Evolutionary conservation across 257 asterid genomes (phyloP).

Genomic region (Ajuga chamaepitys): DNA sequence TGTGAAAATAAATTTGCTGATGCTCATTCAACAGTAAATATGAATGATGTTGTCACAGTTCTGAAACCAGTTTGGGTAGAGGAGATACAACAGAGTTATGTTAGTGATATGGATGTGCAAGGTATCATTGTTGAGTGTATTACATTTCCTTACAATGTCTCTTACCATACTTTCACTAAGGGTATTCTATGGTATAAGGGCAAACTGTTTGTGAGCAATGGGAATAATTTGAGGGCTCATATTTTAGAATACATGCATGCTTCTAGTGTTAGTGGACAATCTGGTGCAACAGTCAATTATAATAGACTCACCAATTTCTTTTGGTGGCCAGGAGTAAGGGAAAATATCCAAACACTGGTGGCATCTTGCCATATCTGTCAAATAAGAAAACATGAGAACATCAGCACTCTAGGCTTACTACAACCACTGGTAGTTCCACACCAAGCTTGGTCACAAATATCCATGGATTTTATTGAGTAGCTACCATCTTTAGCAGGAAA

Average conservation of each 20-base stretch:
- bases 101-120: neutral
- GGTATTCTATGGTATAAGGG: neutral
- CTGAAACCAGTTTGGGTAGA: neutral
- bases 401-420: neutral
- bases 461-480: neutral
- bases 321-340: neutral
- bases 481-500: neutral
- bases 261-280: neutral
- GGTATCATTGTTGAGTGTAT: neutral
- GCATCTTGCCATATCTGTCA: neutral
- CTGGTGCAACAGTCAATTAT: neutral
- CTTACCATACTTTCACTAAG: neutral
- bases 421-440: neutral
- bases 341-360: neutral
- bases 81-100: neutral
- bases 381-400: neutral
- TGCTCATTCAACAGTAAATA: no score
- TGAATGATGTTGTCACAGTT: no score
- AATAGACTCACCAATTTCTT: neutral
- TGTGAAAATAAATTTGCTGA: no score
- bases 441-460: neutral
- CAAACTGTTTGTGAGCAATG: neutral
- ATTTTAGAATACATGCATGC: neutral
- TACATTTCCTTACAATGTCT: neutral
- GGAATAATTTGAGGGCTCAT: neutral